Conservation (phyloP, 225 moss, liverwort and hornwort genomes). For the Anthoceros angustus region DNA sequence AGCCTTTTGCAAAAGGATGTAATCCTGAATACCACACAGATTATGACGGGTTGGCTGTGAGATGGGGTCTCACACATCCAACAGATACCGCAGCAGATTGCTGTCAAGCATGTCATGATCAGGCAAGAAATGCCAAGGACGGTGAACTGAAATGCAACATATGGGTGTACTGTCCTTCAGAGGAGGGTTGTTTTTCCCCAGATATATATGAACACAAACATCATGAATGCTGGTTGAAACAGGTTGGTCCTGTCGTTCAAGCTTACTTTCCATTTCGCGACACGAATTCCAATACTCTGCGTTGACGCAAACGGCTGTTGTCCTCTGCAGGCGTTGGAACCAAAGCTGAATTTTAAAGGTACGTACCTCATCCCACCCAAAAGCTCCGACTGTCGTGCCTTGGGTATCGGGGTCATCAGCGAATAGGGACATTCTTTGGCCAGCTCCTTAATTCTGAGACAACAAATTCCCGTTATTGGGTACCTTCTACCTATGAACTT, state of each 20-base stretch:
- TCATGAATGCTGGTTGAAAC: constrained; percentile 94
- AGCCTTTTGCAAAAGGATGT: constrained; percentile 47
- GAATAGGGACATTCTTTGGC: neutral
- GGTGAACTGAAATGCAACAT: constrained; percentile 54
- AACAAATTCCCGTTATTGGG: no score
- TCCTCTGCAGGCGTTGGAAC: constrained; percentile 35
- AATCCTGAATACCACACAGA: constrained; percentile 64
- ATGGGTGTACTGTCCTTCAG: constrained; percentile 82
- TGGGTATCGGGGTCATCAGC: constrained; percentile 61
- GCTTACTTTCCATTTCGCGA: neutral
- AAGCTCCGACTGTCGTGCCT: constrained; percentile 51
- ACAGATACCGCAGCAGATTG: constrained; percentile 81
- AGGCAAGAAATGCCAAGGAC: constrained; percentile 27
- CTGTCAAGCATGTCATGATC: constrained; percentile 72
- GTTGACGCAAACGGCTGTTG: neutral
- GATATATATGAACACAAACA: constrained; percentile 62
- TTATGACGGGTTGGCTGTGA: constrained; percentile 57
- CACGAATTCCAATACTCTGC: neutral
- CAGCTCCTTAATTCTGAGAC: neutral
- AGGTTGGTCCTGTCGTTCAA: constrained; percentile 23
- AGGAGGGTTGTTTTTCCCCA: constrained; percentile 79
- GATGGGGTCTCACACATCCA: constrained; percentile 63
- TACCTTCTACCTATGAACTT: no score
- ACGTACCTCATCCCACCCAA: constrained; percentile 42
- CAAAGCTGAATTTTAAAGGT: constrained; percentile 54